phyloP scores from a whole-genome alignment of 768 basidiomycete genomes.

The Cystofilobasidium macerans region DNA sequence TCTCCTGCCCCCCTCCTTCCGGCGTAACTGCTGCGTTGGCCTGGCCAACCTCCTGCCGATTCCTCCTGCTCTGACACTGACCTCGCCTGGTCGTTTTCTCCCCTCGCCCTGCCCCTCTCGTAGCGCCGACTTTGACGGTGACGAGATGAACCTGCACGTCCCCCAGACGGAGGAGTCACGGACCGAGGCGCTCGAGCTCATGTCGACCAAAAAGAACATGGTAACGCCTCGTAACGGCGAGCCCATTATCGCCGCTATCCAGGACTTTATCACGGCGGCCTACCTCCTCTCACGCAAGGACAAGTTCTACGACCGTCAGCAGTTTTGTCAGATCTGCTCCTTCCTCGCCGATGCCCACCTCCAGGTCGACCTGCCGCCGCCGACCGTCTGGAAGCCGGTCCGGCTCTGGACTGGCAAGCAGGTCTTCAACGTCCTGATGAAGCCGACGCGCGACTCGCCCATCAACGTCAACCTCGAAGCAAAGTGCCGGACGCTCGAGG shows the following conservation, averaged over 20 bases:
- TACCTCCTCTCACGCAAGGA: slow-evolving; percentile 89
- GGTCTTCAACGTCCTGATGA: slow-evolving; percentile 93
- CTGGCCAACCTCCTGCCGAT: too few species aligned
- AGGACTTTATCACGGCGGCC: slow-evolving; percentile 98
- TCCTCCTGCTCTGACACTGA: neutral
- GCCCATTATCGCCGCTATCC: slow-evolving; percentile 97
- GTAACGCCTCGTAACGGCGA: slow-evolving; percentile 98
- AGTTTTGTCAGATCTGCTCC: slow-evolving; percentile 93
- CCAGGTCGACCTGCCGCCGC: slow-evolving; percentile 90
- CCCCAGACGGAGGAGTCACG: slow-evolving; percentile 98
- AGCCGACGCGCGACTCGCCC: slow-evolving; percentile 70
- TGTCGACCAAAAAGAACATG: slow-evolving; percentile 92
- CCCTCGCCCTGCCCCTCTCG: too few species aligned
- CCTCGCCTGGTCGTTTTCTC: slow-evolving; percentile 39
- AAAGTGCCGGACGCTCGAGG: slow-evolving; percentile 66
- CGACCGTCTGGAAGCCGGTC: slow-evolving; percentile 82
- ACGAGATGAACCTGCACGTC: slow-evolving; percentile 99
- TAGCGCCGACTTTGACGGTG: slow-evolving; percentile 98
- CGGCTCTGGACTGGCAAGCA: slow-evolving; percentile 98
- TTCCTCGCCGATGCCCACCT: slow-evolving; percentile 84
- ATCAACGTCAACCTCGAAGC: slow-evolving; percentile 90
- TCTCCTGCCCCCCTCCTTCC: neutral
- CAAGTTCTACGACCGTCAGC: slow-evolving; percentile 79
- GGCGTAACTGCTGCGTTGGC: too few species aligned
- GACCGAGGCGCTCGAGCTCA: slow-evolving; percentile 90